A percentile compares a stretch with the other conserved stretches of the same genome.
Evolutionary conservation across 345 rosid genomes (phyloP).

Genomic region (Ceriops zippeliana): DNA sequence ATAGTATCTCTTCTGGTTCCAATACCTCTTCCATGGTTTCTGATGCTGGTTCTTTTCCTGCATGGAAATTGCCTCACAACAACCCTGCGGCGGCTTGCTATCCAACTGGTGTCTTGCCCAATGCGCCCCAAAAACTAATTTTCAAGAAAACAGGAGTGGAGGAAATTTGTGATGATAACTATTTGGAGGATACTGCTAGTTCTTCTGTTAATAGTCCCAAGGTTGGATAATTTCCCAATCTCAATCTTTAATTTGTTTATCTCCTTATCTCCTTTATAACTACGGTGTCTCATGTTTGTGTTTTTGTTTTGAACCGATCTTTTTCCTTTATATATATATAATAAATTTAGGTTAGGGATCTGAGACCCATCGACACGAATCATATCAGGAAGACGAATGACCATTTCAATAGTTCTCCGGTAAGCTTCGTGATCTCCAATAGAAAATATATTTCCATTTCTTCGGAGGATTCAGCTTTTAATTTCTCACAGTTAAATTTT

Average conservation of each 20-base stretch:
- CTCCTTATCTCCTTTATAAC: background rate
- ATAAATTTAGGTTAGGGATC: slow-evolving; percentile 46
- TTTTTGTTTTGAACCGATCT: background rate
- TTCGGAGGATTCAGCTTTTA: background rate
- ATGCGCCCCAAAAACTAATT: slow-evolving; percentile 37
- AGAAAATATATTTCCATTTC: background rate
- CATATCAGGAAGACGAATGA: slow-evolving; percentile 36
- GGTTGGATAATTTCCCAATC: slow-evolving; percentile 26
- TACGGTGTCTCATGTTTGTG: background rate
- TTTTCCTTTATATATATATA: background rate
- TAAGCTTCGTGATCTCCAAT: slow-evolving; percentile 16
- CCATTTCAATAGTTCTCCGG: slow-evolving; percentile 38
- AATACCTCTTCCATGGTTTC: slow-evolving; percentile 60
- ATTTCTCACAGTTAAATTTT: slow-evolving; percentile 1
- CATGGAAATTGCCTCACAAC: slow-evolving; percentile 34
- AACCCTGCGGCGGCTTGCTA: slow-evolving; percentile 10
- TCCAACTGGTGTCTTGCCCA: slow-evolving; percentile 11
- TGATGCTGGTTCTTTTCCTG: slow-evolving; percentile 59
- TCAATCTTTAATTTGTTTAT: background rate
- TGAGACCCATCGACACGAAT: slow-evolving; percentile 37
- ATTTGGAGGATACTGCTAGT: slow-evolving; percentile 90
- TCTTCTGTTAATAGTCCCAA: slow-evolving; percentile 82
- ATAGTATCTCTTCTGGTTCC: slow-evolving; percentile 37
- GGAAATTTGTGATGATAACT: slow-evolving; percentile 53
- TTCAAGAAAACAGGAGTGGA: slow-evolving; percentile 51